phyloP scores from a whole-genome alignment of 176 grass and related monocot species.

The Calamus simplicifolius region DNA sequence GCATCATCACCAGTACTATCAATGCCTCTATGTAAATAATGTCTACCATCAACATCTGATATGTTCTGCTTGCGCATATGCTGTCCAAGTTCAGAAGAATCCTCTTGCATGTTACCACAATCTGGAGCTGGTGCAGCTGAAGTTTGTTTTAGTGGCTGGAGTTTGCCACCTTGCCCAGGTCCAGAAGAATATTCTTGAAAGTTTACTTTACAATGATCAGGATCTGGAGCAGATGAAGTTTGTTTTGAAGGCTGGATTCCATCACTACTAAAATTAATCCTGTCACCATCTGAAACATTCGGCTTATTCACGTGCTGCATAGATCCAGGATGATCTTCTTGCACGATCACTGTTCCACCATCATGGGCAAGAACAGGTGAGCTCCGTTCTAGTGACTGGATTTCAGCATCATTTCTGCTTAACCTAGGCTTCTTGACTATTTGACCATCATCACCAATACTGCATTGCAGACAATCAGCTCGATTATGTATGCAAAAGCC shows the following conservation, averaged over 20 bases:
- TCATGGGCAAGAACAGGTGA: background rate
- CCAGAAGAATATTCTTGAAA: background rate
- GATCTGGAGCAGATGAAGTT: background rate
- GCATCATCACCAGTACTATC: too few species aligned
- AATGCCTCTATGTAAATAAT: too few species aligned
- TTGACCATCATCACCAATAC: background rate
- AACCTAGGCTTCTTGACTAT: background rate
- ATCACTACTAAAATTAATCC: slow-evolving; percentile 10
- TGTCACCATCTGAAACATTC: background rate
- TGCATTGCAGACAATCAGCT: background rate
- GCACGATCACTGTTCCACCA: background rate
- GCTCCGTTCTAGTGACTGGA: too few species aligned
- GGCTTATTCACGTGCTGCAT: background rate
- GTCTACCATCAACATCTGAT: too few species aligned
- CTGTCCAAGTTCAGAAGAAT: background rate
- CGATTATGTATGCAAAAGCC: background rate
- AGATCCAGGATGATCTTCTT: background rate
- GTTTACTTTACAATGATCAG: background rate
- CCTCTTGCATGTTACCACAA: background rate
- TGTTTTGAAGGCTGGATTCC: slow-evolving; percentile 6
- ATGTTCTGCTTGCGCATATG: too few species aligned
- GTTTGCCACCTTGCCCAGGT: background rate
- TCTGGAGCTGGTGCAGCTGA: background rate
- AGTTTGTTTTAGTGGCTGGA: background rate
- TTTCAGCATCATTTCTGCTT: background rate